Evolutionary conservation across 176 grass and related monocot species (phyloP), one percentile per base, ranked within the genome.

Genomic region (Zea mays): DNA sequence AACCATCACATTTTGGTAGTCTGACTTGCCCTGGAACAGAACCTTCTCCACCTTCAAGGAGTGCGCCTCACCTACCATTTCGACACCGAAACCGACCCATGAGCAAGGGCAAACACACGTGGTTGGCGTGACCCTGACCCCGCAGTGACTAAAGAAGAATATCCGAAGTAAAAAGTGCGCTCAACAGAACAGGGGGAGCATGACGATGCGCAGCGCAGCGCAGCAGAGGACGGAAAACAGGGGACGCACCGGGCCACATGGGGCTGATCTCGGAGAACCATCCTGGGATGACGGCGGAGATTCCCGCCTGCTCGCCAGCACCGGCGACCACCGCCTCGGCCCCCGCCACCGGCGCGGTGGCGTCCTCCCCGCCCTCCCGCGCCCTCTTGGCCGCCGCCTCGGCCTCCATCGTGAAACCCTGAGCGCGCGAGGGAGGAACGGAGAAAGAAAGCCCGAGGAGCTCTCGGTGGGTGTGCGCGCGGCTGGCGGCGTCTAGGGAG

Each of bases 181-280:
- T 10, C 20, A 41, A 39, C 34, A 67, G 37, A 82, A 5, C n/a
- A 56, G 33, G 21, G 21, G 11, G 4, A 55, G 19, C 35, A 15
- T 11, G 2, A 13, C 4, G 8, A 10, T 12, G 1, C 9, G 16
- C 3, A 5, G 4, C 16, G 15, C 5, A 36, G 59, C 15, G 12
- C 42, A 46, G 14, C 43, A 40, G 16, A 44, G 46, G 15, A n/a
- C 20, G 5, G n/a, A 13, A 21, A 19, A 21, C n/a, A 20, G 21
- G 17, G 55, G 17, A 69, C 71, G 45, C 73, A 97, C 93, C 94
- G 55, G 95, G 91, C 95, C 95, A 98, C 95, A 98, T 88, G 70
- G 95, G 87, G 83, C 89, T 92, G 34, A 98, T 98, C 91, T 98
- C 91, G 21, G 95, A 98, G 95, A 98, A 98, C 95, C 95, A 98